phyloP scores from a whole-genome alignment of 768 basidiomycete genomes.

The Exsudoporus frostii region DNA sequence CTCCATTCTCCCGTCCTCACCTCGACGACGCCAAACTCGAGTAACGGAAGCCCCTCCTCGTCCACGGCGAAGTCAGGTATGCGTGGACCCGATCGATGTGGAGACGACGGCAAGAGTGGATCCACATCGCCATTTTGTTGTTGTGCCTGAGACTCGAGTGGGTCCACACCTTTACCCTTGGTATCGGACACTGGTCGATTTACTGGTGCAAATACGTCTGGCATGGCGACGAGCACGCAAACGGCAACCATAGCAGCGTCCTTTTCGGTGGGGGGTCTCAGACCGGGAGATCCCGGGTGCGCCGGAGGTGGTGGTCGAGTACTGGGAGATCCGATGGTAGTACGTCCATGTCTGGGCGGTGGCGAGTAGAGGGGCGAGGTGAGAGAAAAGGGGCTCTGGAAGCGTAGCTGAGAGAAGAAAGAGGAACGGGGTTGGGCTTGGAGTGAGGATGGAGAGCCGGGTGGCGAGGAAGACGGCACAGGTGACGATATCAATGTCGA shows the following conservation, averaged over 20 bases:
- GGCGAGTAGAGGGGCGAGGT: neutral
- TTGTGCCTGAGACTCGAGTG: slow-evolving; percentile 3
- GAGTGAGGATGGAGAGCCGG: neutral
- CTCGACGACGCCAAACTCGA: slow-evolving; percentile 21
- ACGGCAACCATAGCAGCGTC: slow-evolving; percentile 5
- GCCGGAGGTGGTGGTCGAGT: neutral
- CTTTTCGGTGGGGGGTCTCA: neutral
- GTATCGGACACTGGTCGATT: neutral
- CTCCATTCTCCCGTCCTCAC: slow-evolving; percentile 1
- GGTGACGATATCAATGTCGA: neutral
- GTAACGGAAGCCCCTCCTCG: neutral
- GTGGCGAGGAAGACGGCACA: neutral
- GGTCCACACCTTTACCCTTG: slow-evolving; percentile 19
- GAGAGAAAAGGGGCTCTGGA: neutral
- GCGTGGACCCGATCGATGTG: neutral
- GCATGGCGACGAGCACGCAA: slow-evolving; percentile 25
- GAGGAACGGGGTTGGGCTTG: neutral
- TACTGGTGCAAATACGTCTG: slow-evolving; percentile 8
- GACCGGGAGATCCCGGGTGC: neutral
- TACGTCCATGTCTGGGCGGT: neutral
- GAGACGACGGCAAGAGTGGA: slow-evolving; percentile 2
- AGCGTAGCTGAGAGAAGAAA: slow-evolving; percentile 10
- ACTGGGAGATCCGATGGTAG: neutral
- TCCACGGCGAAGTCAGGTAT: neutral
- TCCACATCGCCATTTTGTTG: neutral